phyloP scores from a whole-genome alignment of 1,284 basidiomycete species.

The Golubevia pallescens region DNA sequence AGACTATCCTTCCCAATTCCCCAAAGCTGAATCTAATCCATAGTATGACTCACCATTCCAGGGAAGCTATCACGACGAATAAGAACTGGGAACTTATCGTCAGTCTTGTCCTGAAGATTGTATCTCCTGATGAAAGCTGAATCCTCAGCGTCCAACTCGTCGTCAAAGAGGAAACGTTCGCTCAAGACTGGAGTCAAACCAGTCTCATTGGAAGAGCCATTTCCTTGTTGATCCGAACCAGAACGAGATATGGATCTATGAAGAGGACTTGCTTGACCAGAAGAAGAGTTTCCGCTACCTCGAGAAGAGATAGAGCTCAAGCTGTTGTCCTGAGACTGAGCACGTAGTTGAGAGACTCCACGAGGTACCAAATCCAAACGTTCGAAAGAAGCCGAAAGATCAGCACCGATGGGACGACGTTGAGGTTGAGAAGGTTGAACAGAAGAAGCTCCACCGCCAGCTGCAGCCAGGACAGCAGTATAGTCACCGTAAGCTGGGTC shows the following conservation, averaged over 20 bases:
- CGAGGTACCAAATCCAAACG: slow-evolving; percentile 7
- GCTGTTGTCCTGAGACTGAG: background rate
- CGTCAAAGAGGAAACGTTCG: slow-evolving; percentile 57
- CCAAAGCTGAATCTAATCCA: background rate
- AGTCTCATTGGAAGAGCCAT: background rate
- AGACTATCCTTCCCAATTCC: background rate
- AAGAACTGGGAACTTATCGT: slow-evolving; percentile 20
- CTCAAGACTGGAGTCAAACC: slow-evolving; percentile 46
- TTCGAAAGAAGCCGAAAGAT: slow-evolving; percentile 17
- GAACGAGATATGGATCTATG: background rate
- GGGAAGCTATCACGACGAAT: slow-evolving; percentile 2
- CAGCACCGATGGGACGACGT: slow-evolving; percentile 2
- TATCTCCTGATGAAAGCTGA: slow-evolving; percentile 62
- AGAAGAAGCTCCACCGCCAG: slow-evolving; percentile 1
- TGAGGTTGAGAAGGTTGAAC: background rate
- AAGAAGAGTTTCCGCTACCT: slow-evolving; percentile 3
- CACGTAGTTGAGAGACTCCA: background rate
- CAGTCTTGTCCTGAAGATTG: slow-evolving; percentile 46
- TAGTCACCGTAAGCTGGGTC: slow-evolving; percentile 32
- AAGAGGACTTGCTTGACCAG: slow-evolving; percentile 2
- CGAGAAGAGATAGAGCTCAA: slow-evolving; percentile 4
- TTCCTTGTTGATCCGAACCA: slow-evolving; percentile 1
- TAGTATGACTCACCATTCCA: background rate
- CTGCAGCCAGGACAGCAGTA: slow-evolving; percentile 13
- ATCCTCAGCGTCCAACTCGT: slow-evolving; percentile 53